Percentiles rank a stretch among this genome's conserved stretches.
Evolutionary conservation across 148 eudicot species (phyloP).

Genomic region (Pouteria glomerata): DNA sequence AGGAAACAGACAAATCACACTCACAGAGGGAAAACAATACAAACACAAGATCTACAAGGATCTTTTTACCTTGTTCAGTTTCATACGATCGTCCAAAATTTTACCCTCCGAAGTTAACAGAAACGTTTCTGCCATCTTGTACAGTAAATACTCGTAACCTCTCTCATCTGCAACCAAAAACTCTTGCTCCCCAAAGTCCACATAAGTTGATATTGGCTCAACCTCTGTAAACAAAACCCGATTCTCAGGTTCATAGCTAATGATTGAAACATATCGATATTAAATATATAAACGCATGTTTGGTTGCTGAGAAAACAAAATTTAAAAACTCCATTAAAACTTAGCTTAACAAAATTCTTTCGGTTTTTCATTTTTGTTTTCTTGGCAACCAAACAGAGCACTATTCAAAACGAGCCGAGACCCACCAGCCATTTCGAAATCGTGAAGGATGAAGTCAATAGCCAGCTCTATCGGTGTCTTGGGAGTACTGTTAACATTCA

Average conservation of each 20-base stretch:
- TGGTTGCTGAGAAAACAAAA: not conserved
- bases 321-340: not conserved
- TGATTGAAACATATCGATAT: not conserved
- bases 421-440: conserved; percentile 94
- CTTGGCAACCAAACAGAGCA: not conserved
- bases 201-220: conserved; percentile 82
- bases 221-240: conserved; percentile 50
- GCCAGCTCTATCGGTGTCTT: conserved; percentile 88
- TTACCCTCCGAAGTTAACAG: conserved; percentile 53
- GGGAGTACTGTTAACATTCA: conserved; percentile 39
- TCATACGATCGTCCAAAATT: conserved; percentile 62
- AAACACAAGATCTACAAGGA: not conserved
- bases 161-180: conserved; percentile 80
- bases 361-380: not conserved
- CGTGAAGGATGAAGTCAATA: conserved; percentile 91
- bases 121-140: conserved; percentile 72
- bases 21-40: not conserved
- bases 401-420: conserved; percentile 5
- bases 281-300: not conserved
- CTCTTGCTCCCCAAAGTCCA: conserved; percentile 81
- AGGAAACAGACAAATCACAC: conserved; percentile 7
- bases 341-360: no score
- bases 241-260: conserved; percentile 8
- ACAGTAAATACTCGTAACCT: conserved; percentile 71
- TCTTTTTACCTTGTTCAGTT: conserved; percentile 70